Percentiles rank a stretch among this genome's conserved stretches.
phyloP scores from a whole-genome alignment of 2,329 filamentous ascomycete species.

The Sclerotiophoma versabilis region DNA sequence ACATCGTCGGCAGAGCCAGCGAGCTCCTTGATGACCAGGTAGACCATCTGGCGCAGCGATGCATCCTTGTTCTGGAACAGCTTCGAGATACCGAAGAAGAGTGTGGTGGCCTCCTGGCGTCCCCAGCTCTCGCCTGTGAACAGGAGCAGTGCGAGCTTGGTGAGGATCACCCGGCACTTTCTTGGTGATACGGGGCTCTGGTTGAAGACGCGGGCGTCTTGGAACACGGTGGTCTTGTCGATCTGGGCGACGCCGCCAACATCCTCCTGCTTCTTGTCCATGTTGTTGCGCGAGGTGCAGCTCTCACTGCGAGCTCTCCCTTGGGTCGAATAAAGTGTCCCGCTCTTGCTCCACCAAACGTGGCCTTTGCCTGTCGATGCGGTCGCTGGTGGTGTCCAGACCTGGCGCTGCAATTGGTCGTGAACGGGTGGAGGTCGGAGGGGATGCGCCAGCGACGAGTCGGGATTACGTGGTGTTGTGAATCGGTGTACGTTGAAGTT shows the following conservation, averaged over 20 bases:
- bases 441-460: conserved; percentile 16
- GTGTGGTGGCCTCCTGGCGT: conserved; percentile 93
- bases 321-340: conserved; percentile 32
- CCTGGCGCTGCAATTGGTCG: conserved; percentile 14
- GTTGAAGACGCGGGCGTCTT: conserved; percentile 99
- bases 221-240: conserved; percentile 96
- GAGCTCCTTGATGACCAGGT: conserved; percentile 97
- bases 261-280: conserved; percentile 97
- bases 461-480: conserved; percentile 24
- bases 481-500: conserved; percentile 48
- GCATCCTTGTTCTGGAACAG: conserved; percentile 99
- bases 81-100: conserved; percentile 98
- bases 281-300: conserved; percentile 30
- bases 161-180: conserved; percentile 91
- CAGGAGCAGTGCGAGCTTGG: conserved; percentile 94
- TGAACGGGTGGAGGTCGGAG: conserved; percentile 6
- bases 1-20: conserved; percentile 96
- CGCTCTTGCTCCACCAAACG: conserved; percentile 45
- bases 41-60: conserved; percentile 97
- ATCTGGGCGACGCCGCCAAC: conserved; percentile 95
- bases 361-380: conserved; percentile 39
- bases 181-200: conserved; percentile 94
- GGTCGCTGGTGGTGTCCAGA: conserved; percentile 5
- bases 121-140: conserved; percentile 98
- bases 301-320: conserved; percentile 34